Evolutionary conservation across 176 grass and related monocot species (phyloP), one percentile per base, ranked within the genome.

Genomic region (Otatea glauca): DNA sequence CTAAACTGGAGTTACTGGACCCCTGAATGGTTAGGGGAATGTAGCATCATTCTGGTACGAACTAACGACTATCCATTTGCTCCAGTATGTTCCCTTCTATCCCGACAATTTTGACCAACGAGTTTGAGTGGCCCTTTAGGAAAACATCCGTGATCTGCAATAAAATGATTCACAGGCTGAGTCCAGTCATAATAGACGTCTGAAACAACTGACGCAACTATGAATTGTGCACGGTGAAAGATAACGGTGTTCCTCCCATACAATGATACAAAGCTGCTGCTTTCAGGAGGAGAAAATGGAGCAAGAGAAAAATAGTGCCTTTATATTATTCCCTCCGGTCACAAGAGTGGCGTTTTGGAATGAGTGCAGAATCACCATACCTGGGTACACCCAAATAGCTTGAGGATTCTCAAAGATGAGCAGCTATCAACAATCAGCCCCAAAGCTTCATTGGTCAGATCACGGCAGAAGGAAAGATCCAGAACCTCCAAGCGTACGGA

Each of bases 361-460:
- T 42, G 7, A 0, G 41, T 7, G 41, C 41, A 42, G 41, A 42
- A 42, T 56, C 29, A 56, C 27, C 66, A 61, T 90, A 94, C 96
- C 91, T 99, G 91, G 43, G 93, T 99, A 87, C 96, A 99, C 51
- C 96, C 93, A 92, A 99, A 99, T 71, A 99, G 77, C 83, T 94
- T 99, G 41, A 99, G 83, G 75, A 90, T 84, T 77, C 79, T 92
- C 72, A 99, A 68, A 3, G 88, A 92, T 45, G 80, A 87, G 59
- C 88, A 99, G 54, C 80, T 88, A 27, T 99, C 91, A 17, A 86
- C 93, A 76, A 99, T 92, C 16, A 99, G 41, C 12, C 96, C 96
- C 39, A 99, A 83, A 85, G 93, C 89, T 83, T 96, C 92, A 72
- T 99, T 83, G 50, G 74, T 94, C 88, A 99, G 83, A 61, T 85